Evolutionary conservation across 2,329 filamentous ascomycete species (phyloP), one percentile per base, ranked within the genome.

Genomic region (Cryoendolithus antarcticus): DNA sequence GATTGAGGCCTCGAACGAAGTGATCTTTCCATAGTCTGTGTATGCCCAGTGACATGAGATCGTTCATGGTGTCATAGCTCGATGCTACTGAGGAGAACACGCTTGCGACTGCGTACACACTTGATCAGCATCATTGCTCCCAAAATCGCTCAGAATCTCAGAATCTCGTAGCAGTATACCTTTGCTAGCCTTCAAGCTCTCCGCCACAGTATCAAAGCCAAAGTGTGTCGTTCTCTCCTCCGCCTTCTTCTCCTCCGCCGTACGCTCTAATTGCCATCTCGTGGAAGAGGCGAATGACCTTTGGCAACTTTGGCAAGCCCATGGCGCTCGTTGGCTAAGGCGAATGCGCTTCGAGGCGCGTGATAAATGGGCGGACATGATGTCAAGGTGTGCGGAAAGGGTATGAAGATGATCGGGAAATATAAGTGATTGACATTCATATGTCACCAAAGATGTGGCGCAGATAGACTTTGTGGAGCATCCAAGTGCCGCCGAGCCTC

Each of bases 31-130:
- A 98, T 30, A 98, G 69, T 32, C 91, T 82, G 62, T 98, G 91
- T 65, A 94, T 88, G 40, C 91, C 91, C 35, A 98, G 75, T 6
- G 91, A 96, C 91, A 98, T 98, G 50, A 96, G 74, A 62, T 98
- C 91, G 66, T 98, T 98, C 91, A 98, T 98, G 45, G 80, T 82
- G 63, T 98, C 91, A 65, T 98, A 98, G 11, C 82, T 86, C 46
- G 84, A 79, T 50, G 91, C 91, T 31, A 98, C 91, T 49, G 82
- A 95, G 62, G 85, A 89, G 67, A 98, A 98, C 42, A 98, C 91
- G 32, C 75, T 77, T 44, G 82, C 82, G 31, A 95, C 88, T 71
- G 66, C 61, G 48, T 2, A 27, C 24, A 27, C 24, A 27, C 5
- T 27, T 27, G 24, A 27, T 27, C 24, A 27, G 24, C 24, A 27